A percentile compares a stretch with the other conserved stretches of the same genome.
These are phyloP conservation scores for Trichoderma arundinaceum DNA, from an alignment of 2,329 filamentous ascomycete species.

Conservation along the genomic window DNA sequence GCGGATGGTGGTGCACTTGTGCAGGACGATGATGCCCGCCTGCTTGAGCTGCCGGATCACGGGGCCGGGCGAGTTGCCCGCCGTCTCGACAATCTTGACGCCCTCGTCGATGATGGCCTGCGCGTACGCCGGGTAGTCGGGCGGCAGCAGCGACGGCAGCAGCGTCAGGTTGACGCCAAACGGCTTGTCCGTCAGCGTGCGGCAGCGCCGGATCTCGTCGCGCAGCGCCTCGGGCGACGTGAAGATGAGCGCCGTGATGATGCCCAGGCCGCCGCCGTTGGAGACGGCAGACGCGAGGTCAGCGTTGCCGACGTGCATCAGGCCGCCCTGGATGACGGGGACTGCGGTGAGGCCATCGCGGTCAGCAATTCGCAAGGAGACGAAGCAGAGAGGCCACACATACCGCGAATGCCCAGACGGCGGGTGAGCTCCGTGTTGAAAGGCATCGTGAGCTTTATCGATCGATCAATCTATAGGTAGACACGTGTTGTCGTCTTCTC, in stretches of 20 bases:
- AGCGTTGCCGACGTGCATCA: constrained; percentile 86
- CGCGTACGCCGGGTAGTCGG: constrained; percentile 90
- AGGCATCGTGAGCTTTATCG: constrained; percentile 53
- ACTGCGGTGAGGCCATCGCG: constrained; percentile 52
- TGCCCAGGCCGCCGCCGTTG: constrained; percentile 81
- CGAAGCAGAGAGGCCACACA: constrained; percentile 12
- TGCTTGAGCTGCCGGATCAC: constrained; percentile 89
- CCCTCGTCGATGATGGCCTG: constrained; percentile 93
- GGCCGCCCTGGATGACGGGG: constrained; percentile 83
- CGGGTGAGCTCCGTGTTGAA: constrained; percentile 64
- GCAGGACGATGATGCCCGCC: constrained; percentile 77
- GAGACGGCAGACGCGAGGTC: constrained; percentile 77
- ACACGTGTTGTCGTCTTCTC: background rate
- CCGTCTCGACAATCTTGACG: constrained; percentile 88
- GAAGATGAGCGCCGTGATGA: constrained; percentile 89
- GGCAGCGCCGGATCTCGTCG: constrained; percentile 88
- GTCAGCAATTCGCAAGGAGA: no score
- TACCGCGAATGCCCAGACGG: constrained; percentile 61
- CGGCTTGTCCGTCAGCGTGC: constrained; percentile 75
- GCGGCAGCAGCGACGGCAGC: constrained; percentile 85
- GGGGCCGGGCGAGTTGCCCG: constrained; percentile 85
- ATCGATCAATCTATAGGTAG: no score
- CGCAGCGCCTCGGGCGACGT: constrained; percentile 89
- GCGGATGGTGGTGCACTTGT: constrained; percentile 97
- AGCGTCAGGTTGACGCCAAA: constrained; percentile 97